Evolutionary conservation across 1,284 basidiomycete species (phyloP).

Genomic region (Rhodofomes roseus): DNA sequence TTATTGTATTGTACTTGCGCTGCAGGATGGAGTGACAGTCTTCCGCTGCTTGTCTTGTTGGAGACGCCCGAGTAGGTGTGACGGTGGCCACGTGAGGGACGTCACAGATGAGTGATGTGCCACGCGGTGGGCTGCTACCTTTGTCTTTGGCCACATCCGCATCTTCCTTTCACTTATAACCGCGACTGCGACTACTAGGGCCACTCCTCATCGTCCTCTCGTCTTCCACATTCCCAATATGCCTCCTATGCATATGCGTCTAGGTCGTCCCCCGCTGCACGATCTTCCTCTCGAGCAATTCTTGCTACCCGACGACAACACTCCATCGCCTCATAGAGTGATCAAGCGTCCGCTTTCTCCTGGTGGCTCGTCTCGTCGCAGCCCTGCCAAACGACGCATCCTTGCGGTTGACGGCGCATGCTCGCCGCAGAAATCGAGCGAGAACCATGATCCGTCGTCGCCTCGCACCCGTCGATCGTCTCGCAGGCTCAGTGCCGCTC

Average conservation of each 20-base stretch:
- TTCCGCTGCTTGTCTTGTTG: not conserved
- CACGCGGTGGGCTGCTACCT: not conserved
- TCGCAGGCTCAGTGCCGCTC: conserved; percentile 23
- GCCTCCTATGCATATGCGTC: not conserved
- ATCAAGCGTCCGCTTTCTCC: conserved; percentile 55
- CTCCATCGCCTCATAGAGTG: conserved; percentile 24
- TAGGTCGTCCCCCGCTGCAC: conserved; percentile 36
- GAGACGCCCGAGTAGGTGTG: not conserved
- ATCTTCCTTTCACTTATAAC: not conserved
- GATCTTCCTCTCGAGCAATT: conserved; percentile 58
- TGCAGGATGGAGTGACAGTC: not conserved
- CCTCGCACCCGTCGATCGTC: not conserved
- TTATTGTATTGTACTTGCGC: conserved; percentile 1
- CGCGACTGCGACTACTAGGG: not conserved
- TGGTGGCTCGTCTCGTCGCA: conserved; percentile 41
- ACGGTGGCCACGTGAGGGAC: not conserved
- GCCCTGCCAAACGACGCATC: conserved; percentile 68
- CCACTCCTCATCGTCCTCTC: not conserved
- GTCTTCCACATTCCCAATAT: not conserved
- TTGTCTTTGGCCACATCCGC: conserved; percentile 2
- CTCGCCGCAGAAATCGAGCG: conserved; percentile 31
- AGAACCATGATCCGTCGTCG: not conserved
- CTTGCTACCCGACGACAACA: conserved; percentile 18
- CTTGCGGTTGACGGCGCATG: conserved; percentile 53
- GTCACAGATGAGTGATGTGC: not conserved